phyloP scores from a whole-genome alignment of 257 asterid species.

The Mitragyna speciosa region DNA sequence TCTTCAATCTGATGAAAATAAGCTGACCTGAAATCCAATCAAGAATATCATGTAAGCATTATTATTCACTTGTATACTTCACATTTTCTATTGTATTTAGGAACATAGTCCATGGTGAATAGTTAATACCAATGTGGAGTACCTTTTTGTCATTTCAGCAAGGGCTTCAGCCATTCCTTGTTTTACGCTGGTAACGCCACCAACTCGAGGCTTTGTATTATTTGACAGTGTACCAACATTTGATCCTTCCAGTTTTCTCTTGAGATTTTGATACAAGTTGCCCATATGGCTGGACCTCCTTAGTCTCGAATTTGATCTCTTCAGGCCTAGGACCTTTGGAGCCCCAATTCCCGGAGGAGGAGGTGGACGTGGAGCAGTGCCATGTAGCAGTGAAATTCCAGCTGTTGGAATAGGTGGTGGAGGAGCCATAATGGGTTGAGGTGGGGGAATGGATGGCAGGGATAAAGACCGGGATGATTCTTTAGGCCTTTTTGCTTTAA shows the following conservation, averaged over 20 bases:
- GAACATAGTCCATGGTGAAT: not conserved
- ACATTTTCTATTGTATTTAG: not conserved
- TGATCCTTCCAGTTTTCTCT: constrained; percentile 71
- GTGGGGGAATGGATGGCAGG: not conserved
- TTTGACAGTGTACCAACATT: constrained; percentile 27
- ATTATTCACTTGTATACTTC: not conserved
- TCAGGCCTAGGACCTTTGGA: constrained; percentile 32
- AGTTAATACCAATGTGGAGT: not conserved
- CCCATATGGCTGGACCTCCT: constrained; percentile 74
- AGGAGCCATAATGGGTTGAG: not conserved
- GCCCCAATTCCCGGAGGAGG: constrained; percentile 25
- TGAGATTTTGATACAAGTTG: constrained; percentile 58
- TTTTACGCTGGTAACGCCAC: constrained; percentile 45
- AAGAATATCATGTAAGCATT: not conserved
- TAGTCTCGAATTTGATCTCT: constrained; percentile 47
- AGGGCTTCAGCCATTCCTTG: constrained; percentile 84
- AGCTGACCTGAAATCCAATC: constrained; percentile 51
- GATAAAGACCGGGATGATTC: not conserved
- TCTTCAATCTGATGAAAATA: constrained; percentile 75
- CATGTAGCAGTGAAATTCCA: not conserved
- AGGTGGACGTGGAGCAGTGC: constrained; percentile 12
- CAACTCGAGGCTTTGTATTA: constrained; percentile 37
- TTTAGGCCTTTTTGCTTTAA: not conserved
- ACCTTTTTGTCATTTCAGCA: constrained; percentile 83
- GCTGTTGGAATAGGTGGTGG: not conserved